These are phyloP conservation scores for Calocera viscosa DNA, from an alignment of 768 basidiomycete species.

Conservation along the genomic window DNA sequence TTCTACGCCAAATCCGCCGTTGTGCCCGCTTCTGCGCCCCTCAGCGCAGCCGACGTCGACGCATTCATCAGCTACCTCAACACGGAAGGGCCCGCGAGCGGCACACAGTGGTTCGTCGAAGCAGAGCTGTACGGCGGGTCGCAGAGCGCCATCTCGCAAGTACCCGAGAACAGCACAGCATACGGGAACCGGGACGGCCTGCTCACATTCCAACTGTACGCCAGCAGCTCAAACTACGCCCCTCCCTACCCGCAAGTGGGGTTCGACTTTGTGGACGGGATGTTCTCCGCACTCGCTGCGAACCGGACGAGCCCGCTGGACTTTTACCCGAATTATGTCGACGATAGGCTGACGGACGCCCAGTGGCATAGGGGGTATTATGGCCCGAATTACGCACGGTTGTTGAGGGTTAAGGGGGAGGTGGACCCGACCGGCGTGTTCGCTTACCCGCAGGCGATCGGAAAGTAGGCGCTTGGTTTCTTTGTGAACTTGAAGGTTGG, in stretches of 20 bases:
- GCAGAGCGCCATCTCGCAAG: constrained; percentile 16
- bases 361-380: not conserved
- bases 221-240: constrained; percentile 11
- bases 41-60: constrained; percentile 9
- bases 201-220: constrained; percentile 20
- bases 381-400: not conserved
- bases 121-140: constrained; percentile 18
- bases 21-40: constrained; percentile 13
- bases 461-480: not conserved
- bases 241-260: not conserved
- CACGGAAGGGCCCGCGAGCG: not conserved
- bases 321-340: not conserved
- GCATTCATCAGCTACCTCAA: constrained; percentile 18
- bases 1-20: constrained; percentile 20
- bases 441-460: not conserved
- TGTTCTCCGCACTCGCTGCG: not conserved
- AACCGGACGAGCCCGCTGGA: not conserved
- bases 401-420: not conserved
- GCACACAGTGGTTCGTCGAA: constrained; percentile 18
- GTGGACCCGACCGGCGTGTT: not conserved
- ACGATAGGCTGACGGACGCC: not conserved
- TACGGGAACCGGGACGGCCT: constrained; percentile 19
- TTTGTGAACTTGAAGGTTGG: not conserved
- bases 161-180: constrained; percentile 10
- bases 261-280: not conserved